Percentiles rank a stretch among this genome's conserved stretches.
phyloP scores from a whole-genome alignment of 768 basidiomycete genomes.

The Collybia sp. region DNA sequence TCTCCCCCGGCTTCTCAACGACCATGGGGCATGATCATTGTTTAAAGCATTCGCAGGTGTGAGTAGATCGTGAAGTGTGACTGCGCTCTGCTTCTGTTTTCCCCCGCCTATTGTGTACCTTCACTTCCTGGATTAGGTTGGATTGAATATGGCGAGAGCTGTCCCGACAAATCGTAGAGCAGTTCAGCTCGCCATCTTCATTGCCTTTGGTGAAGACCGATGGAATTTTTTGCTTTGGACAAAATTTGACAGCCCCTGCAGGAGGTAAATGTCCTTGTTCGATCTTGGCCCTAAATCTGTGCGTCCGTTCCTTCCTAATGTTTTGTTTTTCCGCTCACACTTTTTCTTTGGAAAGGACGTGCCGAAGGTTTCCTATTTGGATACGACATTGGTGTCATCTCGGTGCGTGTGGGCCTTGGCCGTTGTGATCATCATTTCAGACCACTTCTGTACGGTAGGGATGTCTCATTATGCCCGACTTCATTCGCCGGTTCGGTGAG shows the following conservation, averaged over 20 bases:
- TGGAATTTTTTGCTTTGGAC: background rate
- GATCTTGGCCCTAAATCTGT: background rate
- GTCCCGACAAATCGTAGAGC: slow-evolving; percentile 62
- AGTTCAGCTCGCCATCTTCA: slow-evolving; percentile 61
- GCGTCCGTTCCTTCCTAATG: background rate
- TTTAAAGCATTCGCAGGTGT: no score
- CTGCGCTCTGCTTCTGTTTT: slow-evolving; percentile 15
- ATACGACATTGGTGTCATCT: slow-evolving; percentile 77
- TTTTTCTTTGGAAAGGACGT: background rate
- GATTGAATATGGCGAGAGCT: slow-evolving; percentile 28
- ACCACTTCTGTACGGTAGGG: slow-evolving; percentile 36
- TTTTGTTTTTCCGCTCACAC: background rate
- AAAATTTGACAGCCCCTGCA: slow-evolving; percentile 1
- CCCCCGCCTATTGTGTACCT: slow-evolving; percentile 6
- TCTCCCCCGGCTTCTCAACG: no score
- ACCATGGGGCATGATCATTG: no score
- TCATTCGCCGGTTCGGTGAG: slow-evolving; percentile 64
- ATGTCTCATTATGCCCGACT: slow-evolving; percentile 78
- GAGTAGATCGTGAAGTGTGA: slow-evolving; percentile 4
- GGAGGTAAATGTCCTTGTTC: slow-evolving; percentile 9
- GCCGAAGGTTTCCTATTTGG: slow-evolving; percentile 59
- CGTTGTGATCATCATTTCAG: background rate
- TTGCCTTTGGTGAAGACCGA: slow-evolving; percentile 57
- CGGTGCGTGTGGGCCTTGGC: slow-evolving; percentile 31
- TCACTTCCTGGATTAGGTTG: background rate